Evolutionary conservation across 441 rosid genomes (phyloP).

Genomic region (Pelargonium myrrhifolium): DNA sequence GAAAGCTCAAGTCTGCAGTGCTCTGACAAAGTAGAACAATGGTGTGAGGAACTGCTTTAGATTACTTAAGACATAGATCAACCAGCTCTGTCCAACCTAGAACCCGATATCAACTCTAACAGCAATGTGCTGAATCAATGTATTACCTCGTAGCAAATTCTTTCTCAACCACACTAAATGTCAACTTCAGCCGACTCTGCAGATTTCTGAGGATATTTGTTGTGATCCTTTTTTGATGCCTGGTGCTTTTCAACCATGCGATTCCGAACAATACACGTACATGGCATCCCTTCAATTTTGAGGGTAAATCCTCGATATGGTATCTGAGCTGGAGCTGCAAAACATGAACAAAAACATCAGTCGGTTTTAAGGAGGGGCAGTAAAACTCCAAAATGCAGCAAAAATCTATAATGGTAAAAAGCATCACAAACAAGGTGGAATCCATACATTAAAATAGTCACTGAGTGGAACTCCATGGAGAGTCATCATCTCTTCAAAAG

Average conservation of each 20-base stretch:
- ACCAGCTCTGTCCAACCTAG: slow-evolving; percentile 12
- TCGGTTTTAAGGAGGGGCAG: slow-evolving; percentile 5
- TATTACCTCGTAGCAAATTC: slow-evolving; percentile 48
- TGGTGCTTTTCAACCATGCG: slow-evolving; percentile 87
- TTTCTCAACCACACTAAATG: slow-evolving; percentile 55
- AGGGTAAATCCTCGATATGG: slow-evolving; percentile 67
- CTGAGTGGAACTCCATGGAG: slow-evolving; percentile 90
- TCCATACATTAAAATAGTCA: slow-evolving; percentile 62
- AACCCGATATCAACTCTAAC: not conserved
- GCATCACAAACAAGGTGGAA: slow-evolving; percentile 1
- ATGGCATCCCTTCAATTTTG: slow-evolving; percentile 47
- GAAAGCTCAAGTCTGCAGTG: not conserved
- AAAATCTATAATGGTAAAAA: not conserved
- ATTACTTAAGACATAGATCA: not conserved
- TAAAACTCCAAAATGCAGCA: not conserved
- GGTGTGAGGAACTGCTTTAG: not conserved
- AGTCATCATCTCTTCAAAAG: slow-evolving; percentile 81
- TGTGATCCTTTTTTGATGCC: slow-evolving; percentile 62
- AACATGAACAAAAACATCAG: not conserved
- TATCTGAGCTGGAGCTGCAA: slow-evolving; percentile 73
- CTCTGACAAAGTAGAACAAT: not conserved
- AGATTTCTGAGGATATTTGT: slow-evolving; percentile 57
- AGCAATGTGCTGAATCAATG: not conserved
- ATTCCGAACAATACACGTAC: slow-evolving; percentile 61
- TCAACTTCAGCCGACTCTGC: slow-evolving; percentile 63